phyloP scores from a whole-genome alignment of 805 yeast genomes.

The Kazachstania kunashirensis region DNA sequence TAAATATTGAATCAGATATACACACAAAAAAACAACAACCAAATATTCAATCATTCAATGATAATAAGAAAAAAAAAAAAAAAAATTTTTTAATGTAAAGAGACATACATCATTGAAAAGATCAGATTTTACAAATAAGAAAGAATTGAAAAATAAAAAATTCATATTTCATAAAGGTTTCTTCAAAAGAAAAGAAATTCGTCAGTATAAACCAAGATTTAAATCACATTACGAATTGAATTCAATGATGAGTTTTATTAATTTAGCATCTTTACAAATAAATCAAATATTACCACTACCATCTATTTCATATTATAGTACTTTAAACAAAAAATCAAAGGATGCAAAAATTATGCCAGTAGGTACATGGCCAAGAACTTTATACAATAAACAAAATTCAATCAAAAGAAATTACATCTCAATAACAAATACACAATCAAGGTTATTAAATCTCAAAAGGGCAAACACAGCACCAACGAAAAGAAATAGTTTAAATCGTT shows the following conservation, averaged over 20 bases:
- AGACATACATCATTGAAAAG: slow-evolving; percentile 10
- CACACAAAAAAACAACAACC: too few species aligned
- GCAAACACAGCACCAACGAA: not conserved
- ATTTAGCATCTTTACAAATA: slow-evolving; percentile 6
- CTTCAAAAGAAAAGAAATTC: too few species aligned
- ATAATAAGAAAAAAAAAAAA: too few species aligned
- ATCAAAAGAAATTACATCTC: not conserved
- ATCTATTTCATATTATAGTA: not conserved
- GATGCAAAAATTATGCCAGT: not conserved
- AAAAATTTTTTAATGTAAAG: too few species aligned
- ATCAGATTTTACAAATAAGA: slow-evolving; percentile 17
- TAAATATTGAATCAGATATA: too few species aligned
- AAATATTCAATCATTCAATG: too few species aligned
- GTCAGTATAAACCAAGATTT: slow-evolving; percentile 2
- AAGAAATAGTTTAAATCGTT: not conserved
- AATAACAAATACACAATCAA: not conserved
- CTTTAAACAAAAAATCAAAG: not conserved
- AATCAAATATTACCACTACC: not conserved
- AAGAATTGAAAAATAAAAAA: slow-evolving; percentile 12
- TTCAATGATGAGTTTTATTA: slow-evolving; percentile 16
- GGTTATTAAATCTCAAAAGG: not conserved
- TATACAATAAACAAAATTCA: not conserved
- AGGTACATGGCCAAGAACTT: not conserved
- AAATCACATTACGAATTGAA: slow-evolving; percentile 14
- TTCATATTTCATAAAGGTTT: slow-evolving; percentile 26